Conservation (phyloP, 306 rosid genomes). For the Cucurbita pepo region DNA sequence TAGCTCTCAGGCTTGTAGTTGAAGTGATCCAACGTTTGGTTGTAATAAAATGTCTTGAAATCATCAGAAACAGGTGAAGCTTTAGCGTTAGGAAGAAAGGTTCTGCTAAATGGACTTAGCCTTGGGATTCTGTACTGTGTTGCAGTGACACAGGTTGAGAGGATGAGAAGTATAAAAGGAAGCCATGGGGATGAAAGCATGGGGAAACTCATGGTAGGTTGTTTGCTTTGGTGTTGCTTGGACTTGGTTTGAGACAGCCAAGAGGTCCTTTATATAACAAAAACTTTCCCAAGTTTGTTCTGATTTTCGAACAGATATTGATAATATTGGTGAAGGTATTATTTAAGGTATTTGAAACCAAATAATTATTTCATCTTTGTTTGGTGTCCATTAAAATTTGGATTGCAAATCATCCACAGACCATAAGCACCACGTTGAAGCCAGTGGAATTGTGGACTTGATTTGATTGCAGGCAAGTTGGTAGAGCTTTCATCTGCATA, state of each 20-base stretch:
- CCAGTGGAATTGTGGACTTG: not conserved
- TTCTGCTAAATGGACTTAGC: constrained; percentile 26
- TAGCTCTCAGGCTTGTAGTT: constrained; percentile 51
- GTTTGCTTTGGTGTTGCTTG: not conserved
- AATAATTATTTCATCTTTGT: not conserved
- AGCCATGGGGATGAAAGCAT: constrained; percentile 7
- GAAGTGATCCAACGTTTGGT: constrained; percentile 60
- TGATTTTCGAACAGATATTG: not conserved
- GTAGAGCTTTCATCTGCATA: not conserved
- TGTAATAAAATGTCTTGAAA: constrained; percentile 33
- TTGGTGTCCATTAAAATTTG: not conserved
- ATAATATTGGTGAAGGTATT: no score
- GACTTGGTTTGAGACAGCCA: not conserved
- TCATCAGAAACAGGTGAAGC: constrained; percentile 3
- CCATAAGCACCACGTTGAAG: not conserved
- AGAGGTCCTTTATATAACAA: constrained; percentile 1
- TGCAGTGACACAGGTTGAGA: constrained; percentile 8
- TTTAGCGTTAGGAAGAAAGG: constrained; percentile 6
- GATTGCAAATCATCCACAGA: not conserved
- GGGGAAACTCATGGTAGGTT: not conserved
- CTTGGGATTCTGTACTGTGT: constrained; percentile 27
- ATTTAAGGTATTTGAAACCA: not conserved
- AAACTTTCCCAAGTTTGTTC: not conserved
- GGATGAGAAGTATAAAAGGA: constrained; percentile 9
- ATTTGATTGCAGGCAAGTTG: not conserved